Percentiles rank a stretch among this genome's conserved stretches.
Conservation (phyloP, 495 filamentous ascomycete species). For the Talaromyces wortmannii region DNA sequence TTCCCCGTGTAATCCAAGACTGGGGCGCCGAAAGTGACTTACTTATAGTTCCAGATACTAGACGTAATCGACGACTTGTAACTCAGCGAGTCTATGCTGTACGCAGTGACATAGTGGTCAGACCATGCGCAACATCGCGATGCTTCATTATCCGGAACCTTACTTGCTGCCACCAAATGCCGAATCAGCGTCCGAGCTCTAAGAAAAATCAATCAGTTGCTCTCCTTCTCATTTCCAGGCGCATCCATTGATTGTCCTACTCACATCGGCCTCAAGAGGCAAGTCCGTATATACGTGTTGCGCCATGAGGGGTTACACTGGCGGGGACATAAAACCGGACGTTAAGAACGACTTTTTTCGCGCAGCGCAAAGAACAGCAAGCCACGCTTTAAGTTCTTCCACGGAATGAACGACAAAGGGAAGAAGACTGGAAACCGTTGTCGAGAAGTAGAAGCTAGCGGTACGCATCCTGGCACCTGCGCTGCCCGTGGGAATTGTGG, state of each 20-base stretch:
- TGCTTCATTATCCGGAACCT: not conserved
- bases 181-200: not conserved
- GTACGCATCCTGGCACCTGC: too few species aligned
- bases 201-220: not conserved
- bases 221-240: not conserved
- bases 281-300: not conserved
- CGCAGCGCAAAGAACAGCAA: too few species aligned
- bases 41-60: slow-evolving; percentile 1
- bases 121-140: not conserved
- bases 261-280: not conserved
- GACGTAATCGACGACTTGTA: not conserved
- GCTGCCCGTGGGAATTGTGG: too few species aligned
- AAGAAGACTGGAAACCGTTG: too few species aligned
- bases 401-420: too few species aligned
- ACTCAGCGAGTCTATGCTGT: not conserved
- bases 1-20: not conserved
- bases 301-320: not conserved
- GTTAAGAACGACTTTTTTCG: too few species aligned
- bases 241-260: not conserved
- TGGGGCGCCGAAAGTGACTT: not conserved
- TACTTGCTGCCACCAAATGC: not conserved
- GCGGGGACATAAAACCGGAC: too few species aligned
- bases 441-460: too few species aligned
- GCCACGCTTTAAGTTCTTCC: too few species aligned
- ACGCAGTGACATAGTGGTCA: not conserved